Evolutionary conservation across 202 grass and related monocot species (phyloP).

Genomic region (Schoenoplectus triqueter): DNA sequence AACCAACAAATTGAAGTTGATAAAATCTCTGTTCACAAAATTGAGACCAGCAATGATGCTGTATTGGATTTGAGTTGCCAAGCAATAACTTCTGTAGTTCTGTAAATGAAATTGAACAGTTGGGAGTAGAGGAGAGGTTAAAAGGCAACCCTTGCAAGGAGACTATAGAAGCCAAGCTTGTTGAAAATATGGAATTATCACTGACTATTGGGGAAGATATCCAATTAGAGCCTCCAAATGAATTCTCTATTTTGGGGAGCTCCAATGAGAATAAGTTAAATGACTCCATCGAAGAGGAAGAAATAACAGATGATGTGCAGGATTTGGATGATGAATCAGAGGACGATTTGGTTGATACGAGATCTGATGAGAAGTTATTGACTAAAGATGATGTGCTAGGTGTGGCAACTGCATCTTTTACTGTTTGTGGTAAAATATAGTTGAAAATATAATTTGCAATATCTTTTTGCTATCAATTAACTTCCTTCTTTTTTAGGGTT

Average conservation of each 20-base stretch:
- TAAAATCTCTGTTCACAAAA: background rate
- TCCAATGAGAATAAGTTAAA: constrained; percentile 26
- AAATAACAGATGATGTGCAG: constrained; percentile 71
- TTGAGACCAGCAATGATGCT: background rate
- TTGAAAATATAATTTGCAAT: background rate
- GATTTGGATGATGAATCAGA: constrained; percentile 48
- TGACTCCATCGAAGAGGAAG: constrained; percentile 68
- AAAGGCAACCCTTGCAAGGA: background rate
- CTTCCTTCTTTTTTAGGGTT: background rate
- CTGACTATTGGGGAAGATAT: background rate
- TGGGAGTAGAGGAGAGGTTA: background rate
- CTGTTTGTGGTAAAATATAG: constrained; percentile 9
- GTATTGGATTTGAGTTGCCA: background rate
- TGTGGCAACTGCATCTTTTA: constrained; percentile 19
- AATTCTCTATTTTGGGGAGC: constrained; percentile 5
- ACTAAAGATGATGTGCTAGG: background rate
- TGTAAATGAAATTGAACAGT: background rate
- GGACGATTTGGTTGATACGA: constrained; percentile 40
- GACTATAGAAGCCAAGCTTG: background rate
- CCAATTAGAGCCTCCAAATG: background rate
- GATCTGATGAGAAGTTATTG: constrained; percentile 37
- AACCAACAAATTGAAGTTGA: constrained; percentile 16
- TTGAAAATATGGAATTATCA: background rate
- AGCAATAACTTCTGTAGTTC: background rate
- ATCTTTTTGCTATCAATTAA: background rate